phyloP scores from a whole-genome alignment of 2,329 filamentous ascomycete species.

The Xylariaceae sp. region DNA sequence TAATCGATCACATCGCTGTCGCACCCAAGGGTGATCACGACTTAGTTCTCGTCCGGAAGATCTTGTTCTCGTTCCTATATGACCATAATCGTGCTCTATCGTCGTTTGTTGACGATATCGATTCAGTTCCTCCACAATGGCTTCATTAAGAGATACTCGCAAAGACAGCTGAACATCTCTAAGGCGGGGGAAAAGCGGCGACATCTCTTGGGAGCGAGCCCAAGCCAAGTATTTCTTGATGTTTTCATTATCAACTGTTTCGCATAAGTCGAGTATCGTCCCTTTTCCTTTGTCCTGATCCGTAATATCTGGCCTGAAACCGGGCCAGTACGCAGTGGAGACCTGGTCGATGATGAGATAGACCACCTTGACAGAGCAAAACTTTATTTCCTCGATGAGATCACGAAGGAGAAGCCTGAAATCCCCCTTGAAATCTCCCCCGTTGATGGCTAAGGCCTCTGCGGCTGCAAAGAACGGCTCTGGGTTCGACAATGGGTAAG shows the following conservation, averaged over 20 bases:
- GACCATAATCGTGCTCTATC: conserved; percentile 1
- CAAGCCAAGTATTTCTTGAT: conserved; percentile 25
- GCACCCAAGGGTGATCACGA: conserved; percentile 23
- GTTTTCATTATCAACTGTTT: conserved; percentile 18
- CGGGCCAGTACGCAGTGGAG: conserved; percentile 26
- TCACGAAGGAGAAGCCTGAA: conserved; percentile 20
- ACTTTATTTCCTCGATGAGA: conserved; percentile 20
- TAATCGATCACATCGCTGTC: conserved; percentile 22
- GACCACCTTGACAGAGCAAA: conserved; percentile 21
- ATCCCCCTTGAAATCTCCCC: conserved; percentile 24
- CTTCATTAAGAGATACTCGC: conserved; percentile 18
- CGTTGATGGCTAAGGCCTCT: conserved; percentile 23
- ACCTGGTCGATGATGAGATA: conserved; percentile 28
- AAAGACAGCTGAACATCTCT: conserved; percentile 25
- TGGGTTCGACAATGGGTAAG: conserved; percentile 28
- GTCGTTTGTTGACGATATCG: conserved; percentile 13
- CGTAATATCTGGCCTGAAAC: conserved; percentile 25
- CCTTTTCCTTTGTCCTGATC: conserved; percentile 26
- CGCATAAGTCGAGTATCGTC: conserved; percentile 27
- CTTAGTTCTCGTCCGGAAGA: neutral
- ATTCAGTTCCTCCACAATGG: conserved; percentile 22
- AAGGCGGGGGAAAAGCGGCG: conserved; percentile 21
- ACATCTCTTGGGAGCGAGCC: conserved; percentile 29
- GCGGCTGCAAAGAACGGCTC: conserved; percentile 27
- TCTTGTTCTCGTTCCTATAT: neutral